Percentiles rank a stretch among this genome's conserved stretches.
phyloP scores from a whole-genome alignment of 768 basidiomycete species.

The Kondoa subrosea region DNA sequence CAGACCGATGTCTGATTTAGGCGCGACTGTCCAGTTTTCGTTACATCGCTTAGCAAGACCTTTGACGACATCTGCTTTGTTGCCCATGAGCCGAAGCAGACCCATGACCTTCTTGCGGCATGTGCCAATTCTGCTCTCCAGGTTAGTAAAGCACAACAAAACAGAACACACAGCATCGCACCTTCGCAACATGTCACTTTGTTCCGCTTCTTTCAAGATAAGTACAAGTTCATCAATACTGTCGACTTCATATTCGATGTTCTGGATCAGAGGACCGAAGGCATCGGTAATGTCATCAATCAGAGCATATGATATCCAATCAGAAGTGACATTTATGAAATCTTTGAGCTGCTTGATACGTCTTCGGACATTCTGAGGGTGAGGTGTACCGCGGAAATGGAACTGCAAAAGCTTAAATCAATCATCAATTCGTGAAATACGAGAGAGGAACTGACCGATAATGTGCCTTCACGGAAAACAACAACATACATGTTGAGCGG shows the following conservation, averaged over 20 bases:
- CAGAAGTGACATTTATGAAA: conserved; percentile 94
- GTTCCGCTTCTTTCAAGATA: conserved; percentile 86
- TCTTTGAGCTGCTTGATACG: conserved; percentile 98
- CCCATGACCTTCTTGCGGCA: conserved; percentile 99
- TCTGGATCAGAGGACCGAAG: conserved; percentile 93
- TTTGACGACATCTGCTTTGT: conserved; percentile 98
- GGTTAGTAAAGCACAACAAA: background rate
- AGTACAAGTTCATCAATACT: conserved; percentile 94
- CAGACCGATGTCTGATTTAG: conserved; percentile 90
- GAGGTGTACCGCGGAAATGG: conserved; percentile 92
- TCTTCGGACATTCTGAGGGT: conserved; percentile 91
- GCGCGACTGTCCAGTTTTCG: conserved; percentile 96
- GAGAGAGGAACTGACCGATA: conserved; percentile 49
- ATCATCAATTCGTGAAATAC: background rate
- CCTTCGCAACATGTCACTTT: conserved; percentile 89
- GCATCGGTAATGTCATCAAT: conserved; percentile 99
- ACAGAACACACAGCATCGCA: conserved; percentile 24
- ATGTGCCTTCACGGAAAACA: conserved; percentile 88
- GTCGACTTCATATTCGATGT: conserved; percentile 98
- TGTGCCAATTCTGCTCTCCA: conserved; percentile 57
- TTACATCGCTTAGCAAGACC: conserved; percentile 95
- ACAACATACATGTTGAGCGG: conserved; percentile 99
- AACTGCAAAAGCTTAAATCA: conserved; percentile 49
- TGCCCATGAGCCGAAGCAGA: conserved; percentile 84
- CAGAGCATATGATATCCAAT: conserved; percentile 98